Evolutionary conservation across 2,329 filamentous ascomycete species (phyloP).

Genomic region (Cryoendolithus antarcticus): DNA sequence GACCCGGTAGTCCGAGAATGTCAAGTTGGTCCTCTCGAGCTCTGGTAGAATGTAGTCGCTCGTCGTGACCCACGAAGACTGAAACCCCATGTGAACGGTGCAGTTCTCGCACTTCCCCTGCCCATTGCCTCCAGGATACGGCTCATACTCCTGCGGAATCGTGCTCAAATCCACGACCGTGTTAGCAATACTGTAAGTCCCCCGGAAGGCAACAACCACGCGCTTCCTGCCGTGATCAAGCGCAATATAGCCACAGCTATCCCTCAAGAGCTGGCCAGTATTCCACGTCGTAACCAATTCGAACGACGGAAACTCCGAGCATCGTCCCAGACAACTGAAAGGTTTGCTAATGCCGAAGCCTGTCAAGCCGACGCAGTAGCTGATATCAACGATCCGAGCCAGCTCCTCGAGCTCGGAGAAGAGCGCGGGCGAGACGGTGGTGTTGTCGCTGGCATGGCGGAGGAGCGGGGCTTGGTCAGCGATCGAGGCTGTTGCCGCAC

Average conservation of each 20-base stretch:
- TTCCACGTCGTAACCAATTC: constrained; percentile 79
- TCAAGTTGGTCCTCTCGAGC: constrained; percentile 45
- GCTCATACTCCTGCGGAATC: constrained; percentile 77
- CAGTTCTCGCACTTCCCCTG: constrained; percentile 62
- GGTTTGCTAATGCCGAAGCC: constrained; percentile 74
- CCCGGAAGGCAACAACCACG: constrained; percentile 81
- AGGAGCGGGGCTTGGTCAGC: constrained; percentile 20
- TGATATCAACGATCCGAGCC: constrained; percentile 82
- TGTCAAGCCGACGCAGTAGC: constrained; percentile 80
- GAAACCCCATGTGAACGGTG: constrained; percentile 85
- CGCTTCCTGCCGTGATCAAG: constrained; percentile 59
- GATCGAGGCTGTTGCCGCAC: constrained; percentile 6
- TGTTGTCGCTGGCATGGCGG: constrained; percentile 18
- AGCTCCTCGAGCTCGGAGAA: constrained; percentile 78
- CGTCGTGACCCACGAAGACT: constrained; percentile 70
- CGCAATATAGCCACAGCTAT: constrained; percentile 88
- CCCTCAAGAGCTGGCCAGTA: constrained; percentile 72
- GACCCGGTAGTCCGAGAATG: constrained; percentile 60
- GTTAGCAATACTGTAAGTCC: constrained; percentile 88
- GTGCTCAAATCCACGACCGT: constrained; percentile 84
- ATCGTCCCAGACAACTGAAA: constrained; percentile 75
- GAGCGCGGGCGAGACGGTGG: constrained; percentile 46
- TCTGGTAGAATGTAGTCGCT: constrained; percentile 56
- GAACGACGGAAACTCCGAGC: constrained; percentile 68
- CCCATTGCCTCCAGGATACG: constrained; percentile 53